Evolutionary conservation across 108 stramenopile genomes (phyloP), one percentile per base, ranked within the genome.

Genomic region (Skeletonema costatum): DNA sequence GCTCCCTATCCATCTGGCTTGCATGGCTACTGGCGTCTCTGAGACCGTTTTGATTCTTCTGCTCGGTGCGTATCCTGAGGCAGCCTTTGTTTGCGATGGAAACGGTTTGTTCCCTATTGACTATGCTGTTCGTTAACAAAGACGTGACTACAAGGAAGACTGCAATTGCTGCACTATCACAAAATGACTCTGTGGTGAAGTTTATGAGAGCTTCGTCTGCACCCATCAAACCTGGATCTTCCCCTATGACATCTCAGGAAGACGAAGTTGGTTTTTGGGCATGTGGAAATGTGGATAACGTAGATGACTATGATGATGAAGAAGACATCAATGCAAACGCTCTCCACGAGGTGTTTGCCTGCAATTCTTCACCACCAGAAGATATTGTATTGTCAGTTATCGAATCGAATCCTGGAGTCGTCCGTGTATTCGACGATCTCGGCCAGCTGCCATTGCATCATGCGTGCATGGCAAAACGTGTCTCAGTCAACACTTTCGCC

Each of bases 401-500:
- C 31, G 76, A 77, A 10, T 32, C 76, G n/a, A 25, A 70, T 33
- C 76, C 76, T 25, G 58, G 5, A 7, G 68, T 67, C 5, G 35
- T 33, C 11, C 76, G 60, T 31, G 31, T 33, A 5, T 7, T 44
- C 61, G 68, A 77, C 14, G 30, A 11, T 35, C 4, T 25, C 1
- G 76, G 76, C 32, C 69, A 70, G 30, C 68, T 77, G 3, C 68
- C 76, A 61, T 19, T 77, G 6, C 76, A 77, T 53, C 32, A 63
- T 16, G 76, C 76, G 2, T 77, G 76, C 39, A 36, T 61, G 25
- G 36, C 67, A 0, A 16, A 17, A 2, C 14, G 32, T 42, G 35
- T 70, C 4, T 53, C 76, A 17, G 76, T 62, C 32, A 46, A 44
- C 10, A 42, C 44, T 14, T 77, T 70, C 61, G 70, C 68, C 8